These are phyloP conservation scores for Calophaca sinica DNA, from an alignment of 306 rosid genomes.

Conservation along the genomic window DNA sequence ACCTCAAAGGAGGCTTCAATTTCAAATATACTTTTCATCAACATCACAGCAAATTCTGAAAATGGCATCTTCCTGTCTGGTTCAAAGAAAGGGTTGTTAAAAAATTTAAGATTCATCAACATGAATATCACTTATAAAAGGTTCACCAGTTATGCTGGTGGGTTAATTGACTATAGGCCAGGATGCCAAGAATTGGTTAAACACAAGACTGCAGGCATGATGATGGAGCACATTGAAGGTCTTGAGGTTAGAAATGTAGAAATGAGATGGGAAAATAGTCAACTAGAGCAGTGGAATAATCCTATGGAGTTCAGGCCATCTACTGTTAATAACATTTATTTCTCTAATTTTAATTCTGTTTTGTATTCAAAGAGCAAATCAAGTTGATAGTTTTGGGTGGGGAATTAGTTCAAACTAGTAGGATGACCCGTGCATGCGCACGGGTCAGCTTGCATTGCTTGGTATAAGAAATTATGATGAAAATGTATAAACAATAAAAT, in stretches of 20 bases:
- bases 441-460: too few species aligned
- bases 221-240: conserved; percentile 85
- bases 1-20: conserved; percentile 82
- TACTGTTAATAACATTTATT: conserved; percentile 72
- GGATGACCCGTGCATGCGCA: too few species aligned
- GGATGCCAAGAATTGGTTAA: conserved; percentile 85
- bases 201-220: conserved; percentile 72
- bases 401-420: conserved; percentile 1
- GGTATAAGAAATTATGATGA: too few species aligned
- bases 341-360: conserved; percentile 71
- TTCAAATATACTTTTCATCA: conserved; percentile 73
- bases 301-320: conserved; percentile 83
- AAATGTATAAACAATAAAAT: too few species aligned
- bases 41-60: conserved; percentile 81
- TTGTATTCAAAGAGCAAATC: conserved; percentile 41
- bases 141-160: conserved; percentile 70
- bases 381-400: background rate
- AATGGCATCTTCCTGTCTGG: conserved; percentile 92
- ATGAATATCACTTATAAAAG: conserved; percentile 70
- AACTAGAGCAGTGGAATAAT: conserved; percentile 64
- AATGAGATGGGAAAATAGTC: conserved; percentile 78
- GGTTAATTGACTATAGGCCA: conserved; percentile 84
- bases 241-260: conserved; percentile 73
- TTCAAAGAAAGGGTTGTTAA: conserved; percentile 71
- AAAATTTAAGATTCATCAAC: conserved; percentile 78